These are phyloP conservation scores for Eustoma russellianum DNA, from an alignment of 257 asterid species.

Conservation along the genomic window DNA sequence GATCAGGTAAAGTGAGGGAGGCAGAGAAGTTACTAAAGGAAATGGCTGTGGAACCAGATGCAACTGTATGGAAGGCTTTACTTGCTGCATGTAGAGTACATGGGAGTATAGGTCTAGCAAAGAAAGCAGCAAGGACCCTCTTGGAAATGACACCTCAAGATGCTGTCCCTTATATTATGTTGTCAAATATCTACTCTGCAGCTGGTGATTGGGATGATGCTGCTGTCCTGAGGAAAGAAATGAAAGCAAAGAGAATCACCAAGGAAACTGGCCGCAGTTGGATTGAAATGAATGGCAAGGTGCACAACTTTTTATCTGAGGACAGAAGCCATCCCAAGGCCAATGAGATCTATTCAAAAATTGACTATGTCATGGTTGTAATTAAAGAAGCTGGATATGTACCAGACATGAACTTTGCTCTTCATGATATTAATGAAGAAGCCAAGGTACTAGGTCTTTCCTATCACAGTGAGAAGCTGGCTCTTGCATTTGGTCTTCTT, in stretches of 20 bases:
- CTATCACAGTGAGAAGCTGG: slow-evolving; percentile 79
- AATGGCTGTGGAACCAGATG: slow-evolving; percentile 48
- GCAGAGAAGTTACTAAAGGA: slow-evolving; percentile 45
- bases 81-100: slow-evolving; percentile 69
- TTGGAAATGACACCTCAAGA: slow-evolving; percentile 58
- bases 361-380: slow-evolving; percentile 31
- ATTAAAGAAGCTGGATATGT: slow-evolving; percentile 60
- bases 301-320: slow-evolving; percentile 45
- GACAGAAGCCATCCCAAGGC: slow-evolving; percentile 46
- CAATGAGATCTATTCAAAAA: slow-evolving; percentile 34
- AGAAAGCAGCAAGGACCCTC: slow-evolving; percentile 50
- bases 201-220: slow-evolving; percentile 65
- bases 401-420: slow-evolving; percentile 51
- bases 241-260: slow-evolving; percentile 43
- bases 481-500: slow-evolving; percentile 59
- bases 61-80: slow-evolving; percentile 71
- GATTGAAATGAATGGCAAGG: slow-evolving; percentile 46
- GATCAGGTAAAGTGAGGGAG: slow-evolving; percentile 62
- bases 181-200: slow-evolving; percentile 63
- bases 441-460: slow-evolving; percentile 39
- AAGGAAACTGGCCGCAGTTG: slow-evolving; percentile 78
- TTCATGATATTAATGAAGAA: slow-evolving; percentile 71
- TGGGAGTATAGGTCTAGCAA: slow-evolving; percentile 47
- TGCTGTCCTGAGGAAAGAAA: slow-evolving; percentile 42
- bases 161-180: slow-evolving; percentile 57